Evolutionary conservation across 2,329 filamentous ascomycete species (phyloP), one percentile per base, ranked within the genome.

Genomic region (Monosporascus sp.): DNA sequence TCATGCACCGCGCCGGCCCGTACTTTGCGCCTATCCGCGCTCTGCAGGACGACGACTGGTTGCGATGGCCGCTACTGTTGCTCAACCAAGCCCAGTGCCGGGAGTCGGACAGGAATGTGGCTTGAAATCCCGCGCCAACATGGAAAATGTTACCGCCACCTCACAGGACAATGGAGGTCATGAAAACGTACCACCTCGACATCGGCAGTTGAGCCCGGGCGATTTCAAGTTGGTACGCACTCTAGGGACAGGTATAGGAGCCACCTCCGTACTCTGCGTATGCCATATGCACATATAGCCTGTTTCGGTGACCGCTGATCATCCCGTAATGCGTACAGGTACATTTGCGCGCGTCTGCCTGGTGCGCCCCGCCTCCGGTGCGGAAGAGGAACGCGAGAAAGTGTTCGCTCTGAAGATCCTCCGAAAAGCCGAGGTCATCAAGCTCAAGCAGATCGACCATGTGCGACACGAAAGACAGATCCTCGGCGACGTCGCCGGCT

Each of bases 321-420:
- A 38, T 52, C 27, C 44, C 48, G 51, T 60, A 11, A 47, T 55
- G 26, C 52, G 9, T 45, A 62, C 67, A 86, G 87, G 88, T 59
- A 91, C 88, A 14, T 94, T 94, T 75, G 90, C 90, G 60, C 81
- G 90, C 59, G 90, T 94, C 46, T 91, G 87, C 76, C 82, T 93
- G 56, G 88, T 90, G 50, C 84, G 83, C 55, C 81, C 89, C 38
- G 78, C 81, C 43, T 77, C 79, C 59, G 75, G 76, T 43, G 66
- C 71, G 43, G 67, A 75, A 68, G 69, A 79, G 38, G 82, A 86
- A 62, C 75, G 76, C 57, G 77, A 80, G 65, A 81, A 84, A 62
- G 87, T 92, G n/a, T 92, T 86, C 71, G 88, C 88, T 46, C 79
- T 93, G 64, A 93, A 93, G 78, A 90, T 91, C 52, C 72, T 93